Base-by-base conservation (phyloP, 768 basidiomycete genomes). In the Boletus vermiculosoides region DNA sequence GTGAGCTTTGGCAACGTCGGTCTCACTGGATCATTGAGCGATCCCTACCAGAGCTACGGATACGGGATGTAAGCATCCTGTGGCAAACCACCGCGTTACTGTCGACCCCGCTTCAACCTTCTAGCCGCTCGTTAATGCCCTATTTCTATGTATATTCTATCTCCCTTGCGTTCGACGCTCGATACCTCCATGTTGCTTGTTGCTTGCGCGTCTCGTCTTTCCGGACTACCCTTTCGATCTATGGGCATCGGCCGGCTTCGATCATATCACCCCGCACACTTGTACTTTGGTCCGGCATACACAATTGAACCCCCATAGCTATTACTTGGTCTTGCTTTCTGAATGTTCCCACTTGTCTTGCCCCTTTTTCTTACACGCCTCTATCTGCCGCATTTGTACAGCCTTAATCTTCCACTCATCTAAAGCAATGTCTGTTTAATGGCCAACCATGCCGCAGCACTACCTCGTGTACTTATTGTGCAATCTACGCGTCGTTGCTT, bases 41-140 rank as follows among this genome's bases (percentile, higher is more conserved):
- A 91, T 73, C 88, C 87, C 34, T 92, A 92, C 77, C 87, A 88
- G 76, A 76, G 77, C 61, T 92, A 87, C 66, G 86, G 85, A 56
- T 92, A 92, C 66, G 85, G 87, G 68, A 90, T 91, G 88, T 92
- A 81, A 85, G 74, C 51, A 33, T 48, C 33, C 55, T 44, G 37
- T 39, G 36, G 45, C 18, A 39, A n/a, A 28, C 50, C 64, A 61
- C 39, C 64, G 74, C 74, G 77, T 74, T 70, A 18, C 34, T 41
- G 28, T 56, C 61, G 52, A 53, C 39, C 11, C 33, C 48, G 39
- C 50, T 45, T 54, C 62, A 45, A 61, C 58, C 46, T 53, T 57
- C 54, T 45, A 62, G 54, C 49, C 66, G 51, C 55, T 71, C 66
- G 25, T 63, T 72, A 72, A 73, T 73, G 63, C 62, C 62, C 51